phyloP scores from a whole-genome alignment of 345 rosid genomes.

The Lagerstroemia speciosa region DNA sequence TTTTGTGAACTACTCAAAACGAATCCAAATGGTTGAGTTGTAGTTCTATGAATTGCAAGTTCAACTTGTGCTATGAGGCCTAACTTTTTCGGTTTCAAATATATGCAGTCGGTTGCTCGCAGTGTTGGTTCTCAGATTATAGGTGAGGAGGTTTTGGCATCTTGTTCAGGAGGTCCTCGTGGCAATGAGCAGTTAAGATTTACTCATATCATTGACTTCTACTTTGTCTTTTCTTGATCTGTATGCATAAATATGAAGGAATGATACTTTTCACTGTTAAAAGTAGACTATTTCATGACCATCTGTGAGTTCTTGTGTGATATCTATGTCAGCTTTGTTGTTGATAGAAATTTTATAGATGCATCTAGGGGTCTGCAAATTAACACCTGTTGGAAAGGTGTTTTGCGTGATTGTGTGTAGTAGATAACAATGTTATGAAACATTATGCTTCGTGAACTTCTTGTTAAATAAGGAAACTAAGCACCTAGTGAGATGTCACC shows the following conservation, averaged over 20 bases:
- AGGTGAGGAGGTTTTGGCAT: constrained; percentile 64
- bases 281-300: background rate
- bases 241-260: background rate
- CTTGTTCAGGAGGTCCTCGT: constrained; percentile 65
- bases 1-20: background rate
- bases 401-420: background rate
- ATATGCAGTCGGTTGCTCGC: constrained; percentile 57
- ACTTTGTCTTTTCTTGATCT: background rate
- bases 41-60: background rate
- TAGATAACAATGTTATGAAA: background rate
- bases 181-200: constrained; percentile 82
- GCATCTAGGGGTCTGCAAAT: background rate
- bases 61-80: background rate
- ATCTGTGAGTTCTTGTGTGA: background rate
- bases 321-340: background rate
- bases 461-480: background rate
- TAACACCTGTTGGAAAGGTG: background rate
- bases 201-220: background rate
- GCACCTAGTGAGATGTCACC: background rate
- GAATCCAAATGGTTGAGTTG: background rate
- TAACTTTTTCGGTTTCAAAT: constrained; percentile 6
- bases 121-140: constrained; percentile 57
- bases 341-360: background rate
- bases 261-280: background rate
- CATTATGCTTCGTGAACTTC: background rate